Evolutionary conservation across 2,329 filamentous ascomycete genomes (phyloP), one percentile per base, ranked within the genome.

Genomic region (Aspergillus flavus): DNA sequence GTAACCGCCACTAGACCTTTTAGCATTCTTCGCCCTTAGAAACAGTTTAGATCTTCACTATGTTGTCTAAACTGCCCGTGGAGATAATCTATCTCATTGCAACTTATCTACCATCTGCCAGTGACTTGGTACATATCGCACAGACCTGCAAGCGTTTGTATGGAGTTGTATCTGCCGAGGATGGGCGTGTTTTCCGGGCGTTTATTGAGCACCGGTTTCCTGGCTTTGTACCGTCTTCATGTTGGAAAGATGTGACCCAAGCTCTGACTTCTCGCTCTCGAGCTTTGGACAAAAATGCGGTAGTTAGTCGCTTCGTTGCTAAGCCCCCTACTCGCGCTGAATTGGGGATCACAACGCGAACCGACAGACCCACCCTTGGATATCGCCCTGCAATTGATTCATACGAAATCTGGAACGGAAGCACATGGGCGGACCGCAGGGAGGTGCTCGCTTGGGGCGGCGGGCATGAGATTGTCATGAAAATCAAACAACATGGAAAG

Each of bases 401-500:
- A 61, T 86, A 86, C 67, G 85, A 87, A 67, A 75, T 78, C n/a
- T 82, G 80, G 76, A 79, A 76, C 48, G 79, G 79, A 3, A 74
- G 75, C 1, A 75, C 74, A 61, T 85, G 82, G 82, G 73, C 75
- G 54, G 78, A 83, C 55, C 79, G 84, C 66, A 82, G 80, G 68
- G 86, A 89, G 69, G 81, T 86, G 0, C 72, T 90, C 9, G 85
- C 82, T 3, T 88, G 86, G 82, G 86, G 86, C 58, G 87, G 87
- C 14, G 87, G 85, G 1, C 83, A 87, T 2, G 82, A 86, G 62
- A 71, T 90, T 11, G 75, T 85, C 5, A 65, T 87, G 61, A 78
- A 84, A 23, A 76, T 82, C 12, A 83, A 81, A 67, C 76, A 83
- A 59, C 79, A 79, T 28, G 81, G 79, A 14, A 65, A 57, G 59